These are phyloP conservation scores for Hebeloma cylindrosporum DNA, from an alignment of 768 basidiomycete genomes.

Conservation along the genomic window DNA sequence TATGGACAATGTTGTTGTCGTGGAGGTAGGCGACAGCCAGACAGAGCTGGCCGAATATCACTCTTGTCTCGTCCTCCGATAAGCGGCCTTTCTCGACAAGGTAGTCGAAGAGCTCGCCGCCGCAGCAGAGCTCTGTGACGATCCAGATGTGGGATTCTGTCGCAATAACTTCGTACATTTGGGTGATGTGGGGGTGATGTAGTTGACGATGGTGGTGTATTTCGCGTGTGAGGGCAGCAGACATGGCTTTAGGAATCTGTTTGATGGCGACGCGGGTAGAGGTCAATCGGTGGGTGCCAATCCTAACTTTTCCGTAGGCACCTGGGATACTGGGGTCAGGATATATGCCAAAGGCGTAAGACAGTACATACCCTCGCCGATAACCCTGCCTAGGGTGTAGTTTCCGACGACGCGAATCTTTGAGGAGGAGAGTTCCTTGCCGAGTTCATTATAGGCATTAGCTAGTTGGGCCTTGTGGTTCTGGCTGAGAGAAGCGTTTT, in stretches of 20 bases:
- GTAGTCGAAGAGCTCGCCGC: slow-evolving; percentile 98
- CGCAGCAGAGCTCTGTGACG: slow-evolving; percentile 93
- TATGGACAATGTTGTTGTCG: slow-evolving; percentile 89
- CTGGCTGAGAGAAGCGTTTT: slow-evolving; percentile 59
- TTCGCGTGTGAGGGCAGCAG: slow-evolving; percentile 89
- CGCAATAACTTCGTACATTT: slow-evolving; percentile 97
- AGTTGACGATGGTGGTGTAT: slow-evolving; percentile 98
- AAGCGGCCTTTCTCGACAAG: slow-evolving; percentile 92
- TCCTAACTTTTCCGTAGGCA: slow-evolving; percentile 92
- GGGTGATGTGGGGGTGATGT: slow-evolving; percentile 93
- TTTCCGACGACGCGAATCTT: slow-evolving; percentile 92
- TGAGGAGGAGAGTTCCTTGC: slow-evolving; percentile 89
- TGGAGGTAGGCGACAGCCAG: slow-evolving; percentile 94
- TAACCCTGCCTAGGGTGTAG: slow-evolving; percentile 90
- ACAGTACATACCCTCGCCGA: slow-evolving; percentile 79
- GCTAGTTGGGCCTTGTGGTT: slow-evolving; percentile 89
- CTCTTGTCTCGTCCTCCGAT: slow-evolving; percentile 76
- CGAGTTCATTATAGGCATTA: slow-evolving; percentile 95
- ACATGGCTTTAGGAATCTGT: slow-evolving; percentile 94
- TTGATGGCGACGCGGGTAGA: slow-evolving; percentile 94
- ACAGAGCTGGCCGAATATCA: slow-evolving; percentile 94
- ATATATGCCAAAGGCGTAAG: not conserved
- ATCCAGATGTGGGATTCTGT: slow-evolving; percentile 97
- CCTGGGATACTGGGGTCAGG: slow-evolving; percentile 45
- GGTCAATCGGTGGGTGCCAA: slow-evolving; percentile 92